A percentile compares a stretch with the other conserved stretches of the same genome.
These are phyloP conservation scores for Ustilago tritici DNA, from an alignment of 1,284 basidiomycete species.

Conservation along the genomic window DNA sequence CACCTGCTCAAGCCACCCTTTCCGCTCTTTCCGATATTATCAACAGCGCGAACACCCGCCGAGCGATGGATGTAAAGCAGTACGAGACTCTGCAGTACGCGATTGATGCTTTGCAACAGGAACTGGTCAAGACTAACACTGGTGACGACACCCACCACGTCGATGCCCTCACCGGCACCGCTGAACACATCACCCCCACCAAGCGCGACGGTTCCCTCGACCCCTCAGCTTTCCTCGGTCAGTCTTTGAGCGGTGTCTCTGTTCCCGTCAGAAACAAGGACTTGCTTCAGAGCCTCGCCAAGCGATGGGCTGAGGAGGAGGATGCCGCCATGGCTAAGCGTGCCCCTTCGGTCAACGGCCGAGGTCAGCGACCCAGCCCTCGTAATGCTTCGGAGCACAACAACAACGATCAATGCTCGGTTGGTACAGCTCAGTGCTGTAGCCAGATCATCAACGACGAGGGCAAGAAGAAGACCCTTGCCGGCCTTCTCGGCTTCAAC, in stretches of 20 bases:
- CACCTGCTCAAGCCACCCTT: constrained; percentile 53
- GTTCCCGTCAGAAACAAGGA: constrained; percentile 43
- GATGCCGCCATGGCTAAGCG: constrained; percentile 48
- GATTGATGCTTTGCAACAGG: constrained; percentile 36
- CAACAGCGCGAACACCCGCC: constrained; percentile 55
- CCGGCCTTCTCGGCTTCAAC: constrained; percentile 52
- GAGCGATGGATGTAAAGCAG: constrained; percentile 56
- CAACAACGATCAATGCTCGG: constrained; percentile 56
- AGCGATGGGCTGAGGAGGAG: constrained; percentile 43
- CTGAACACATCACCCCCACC: constrained; percentile 26
- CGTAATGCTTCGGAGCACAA: constrained; percentile 32
- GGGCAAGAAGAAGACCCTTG: constrained; percentile 54
- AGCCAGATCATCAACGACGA: constrained; percentile 51
- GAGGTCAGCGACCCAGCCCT: constrained; percentile 44
- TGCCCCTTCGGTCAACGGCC: constrained; percentile 29
- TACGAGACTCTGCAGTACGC: constrained; percentile 38
- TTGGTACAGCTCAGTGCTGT: constrained; percentile 53
- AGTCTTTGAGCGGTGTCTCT: constrained; percentile 35
- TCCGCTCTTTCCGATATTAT: constrained; percentile 51
- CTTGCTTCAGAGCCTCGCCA: constrained; percentile 26
- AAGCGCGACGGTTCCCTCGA: constrained; percentile 19
- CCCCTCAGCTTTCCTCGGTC: constrained; percentile 24
- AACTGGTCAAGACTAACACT: constrained; percentile 45
- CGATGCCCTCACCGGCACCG: constrained; percentile 41
- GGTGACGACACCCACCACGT: constrained; percentile 44